These are phyloP conservation scores for Trapa incisa DNA, from an alignment of 345 rosid species.

Conservation along the genomic window DNA sequence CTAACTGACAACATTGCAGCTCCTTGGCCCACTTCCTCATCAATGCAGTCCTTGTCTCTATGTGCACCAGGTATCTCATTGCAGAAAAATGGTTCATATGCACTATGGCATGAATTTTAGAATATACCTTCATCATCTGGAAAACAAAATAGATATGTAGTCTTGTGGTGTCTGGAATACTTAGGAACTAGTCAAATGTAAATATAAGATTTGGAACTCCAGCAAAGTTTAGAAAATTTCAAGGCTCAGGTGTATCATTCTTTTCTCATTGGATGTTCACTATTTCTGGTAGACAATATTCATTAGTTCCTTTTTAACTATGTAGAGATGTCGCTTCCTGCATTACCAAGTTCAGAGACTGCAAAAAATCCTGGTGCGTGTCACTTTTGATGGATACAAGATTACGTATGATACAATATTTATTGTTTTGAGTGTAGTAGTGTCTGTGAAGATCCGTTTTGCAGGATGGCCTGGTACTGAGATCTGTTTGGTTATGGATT, in stretches of 20 bases:
- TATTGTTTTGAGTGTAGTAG: not conserved
- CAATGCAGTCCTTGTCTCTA: conserved; percentile 72
- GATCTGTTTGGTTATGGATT: not conserved
- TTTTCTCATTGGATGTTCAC: not conserved
- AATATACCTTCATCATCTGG: not conserved
- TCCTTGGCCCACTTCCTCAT: conserved; percentile 83
- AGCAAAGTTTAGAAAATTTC: not conserved
- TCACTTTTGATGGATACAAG: not conserved
- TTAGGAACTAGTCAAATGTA: no score
- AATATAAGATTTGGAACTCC: no score
- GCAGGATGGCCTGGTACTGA: not conserved
- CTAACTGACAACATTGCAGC: conserved; percentile 89
- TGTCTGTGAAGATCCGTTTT: not conserved
- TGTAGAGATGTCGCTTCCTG: conserved; percentile 98
- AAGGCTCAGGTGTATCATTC: not conserved
- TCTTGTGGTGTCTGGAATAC: no score
- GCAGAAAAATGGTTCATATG: not conserved
- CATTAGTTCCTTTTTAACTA: conserved; percentile 4
- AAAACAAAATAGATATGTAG: no score
- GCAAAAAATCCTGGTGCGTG: conserved; percentile 53
- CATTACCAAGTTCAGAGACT: conserved; percentile 74
- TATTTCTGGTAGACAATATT: not conserved
- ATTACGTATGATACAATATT: not conserved
- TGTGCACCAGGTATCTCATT: conserved; percentile 76
- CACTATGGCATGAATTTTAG: not conserved